These are phyloP conservation scores for Yarrowia sp. DNA, from an alignment of 805 yeast genomes.

Conservation along the genomic window DNA sequence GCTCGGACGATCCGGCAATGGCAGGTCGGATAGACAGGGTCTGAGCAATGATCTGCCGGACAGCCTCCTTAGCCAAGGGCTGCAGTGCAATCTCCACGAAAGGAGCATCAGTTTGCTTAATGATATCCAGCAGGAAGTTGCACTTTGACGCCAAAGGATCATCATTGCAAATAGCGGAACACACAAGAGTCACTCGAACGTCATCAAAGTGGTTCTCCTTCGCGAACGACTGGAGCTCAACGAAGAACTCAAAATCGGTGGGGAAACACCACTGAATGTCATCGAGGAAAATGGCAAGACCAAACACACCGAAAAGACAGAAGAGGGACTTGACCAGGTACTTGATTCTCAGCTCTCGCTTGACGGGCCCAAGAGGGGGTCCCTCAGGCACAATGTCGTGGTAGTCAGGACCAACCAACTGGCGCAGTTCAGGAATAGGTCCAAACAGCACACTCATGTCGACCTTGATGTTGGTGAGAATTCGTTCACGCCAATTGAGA, in stretches of 20 bases:
- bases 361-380: conserved; percentile 33
- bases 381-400: conserved; percentile 32
- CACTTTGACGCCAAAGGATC: conserved; percentile 22
- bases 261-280: conserved; percentile 47
- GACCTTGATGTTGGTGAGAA: conserved; percentile 41
- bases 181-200: conserved; percentile 33
- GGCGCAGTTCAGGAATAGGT: conserved; percentile 46
- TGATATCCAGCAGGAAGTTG: conserved; percentile 18
- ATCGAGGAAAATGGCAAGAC: conserved; percentile 47
- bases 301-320: conserved; percentile 43
- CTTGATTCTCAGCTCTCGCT: conserved; percentile 43
- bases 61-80: conserved; percentile 30
- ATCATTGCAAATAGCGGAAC: conserved; percentile 31
- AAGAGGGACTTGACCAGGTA: conserved; percentile 45
- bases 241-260: conserved; percentile 33
- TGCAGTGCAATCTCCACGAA: conserved; percentile 30
- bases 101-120: conserved; percentile 19
- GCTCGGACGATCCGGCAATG: neutral
- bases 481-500: conserved; percentile 43
- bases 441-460: conserved; percentile 44
- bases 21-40: conserved; percentile 26
- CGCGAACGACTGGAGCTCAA: conserved; percentile 35
- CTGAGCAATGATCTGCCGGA: conserved; percentile 30
- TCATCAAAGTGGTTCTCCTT: conserved; percentile 33
- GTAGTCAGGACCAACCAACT: conserved; percentile 46